These are phyloP conservation scores for Stephania cephalantha DNA, from an alignment of 164 flowering plant genomes.

Conservation along the genomic window DNA sequence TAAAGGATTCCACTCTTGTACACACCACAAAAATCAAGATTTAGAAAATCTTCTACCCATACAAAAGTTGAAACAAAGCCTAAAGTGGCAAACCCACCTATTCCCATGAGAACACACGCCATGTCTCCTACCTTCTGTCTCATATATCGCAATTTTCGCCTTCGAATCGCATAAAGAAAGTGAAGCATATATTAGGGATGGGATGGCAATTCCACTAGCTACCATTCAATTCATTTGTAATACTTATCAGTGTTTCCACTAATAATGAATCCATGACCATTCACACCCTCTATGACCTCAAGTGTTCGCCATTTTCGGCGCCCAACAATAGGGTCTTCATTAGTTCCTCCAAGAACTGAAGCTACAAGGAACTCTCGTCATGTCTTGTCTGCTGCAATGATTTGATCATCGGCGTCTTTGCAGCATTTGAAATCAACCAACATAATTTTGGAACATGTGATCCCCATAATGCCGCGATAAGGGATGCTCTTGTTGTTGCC, in stretches of 20 bases:
- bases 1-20: not conserved
- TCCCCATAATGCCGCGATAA: slow-evolving; percentile 44
- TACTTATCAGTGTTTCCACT: not conserved
- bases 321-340: not conserved
- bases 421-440: slow-evolving; percentile 23
- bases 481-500: slow-evolving; percentile 28
- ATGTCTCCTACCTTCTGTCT: not conserved
- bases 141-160: not conserved
- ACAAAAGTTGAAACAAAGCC: not conserved
- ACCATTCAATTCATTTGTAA: not conserved
- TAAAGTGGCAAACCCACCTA: not conserved
- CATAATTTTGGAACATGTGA: slow-evolving; percentile 52
- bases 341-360: not conserved
- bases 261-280: not conserved
- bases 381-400: no score
- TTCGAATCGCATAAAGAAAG: not conserved
- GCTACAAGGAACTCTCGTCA: not conserved
- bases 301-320: not conserved
- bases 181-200: not conserved
- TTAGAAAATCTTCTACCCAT: not conserved
- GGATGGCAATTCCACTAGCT: not conserved
- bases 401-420: no score
- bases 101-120: not conserved
- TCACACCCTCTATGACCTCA: not conserved
- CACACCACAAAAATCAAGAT: not conserved